Base-by-base conservation (phyloP, 2,329 filamentous ascomycete genomes). In the Calonectria pseudoturangicola region DNA sequence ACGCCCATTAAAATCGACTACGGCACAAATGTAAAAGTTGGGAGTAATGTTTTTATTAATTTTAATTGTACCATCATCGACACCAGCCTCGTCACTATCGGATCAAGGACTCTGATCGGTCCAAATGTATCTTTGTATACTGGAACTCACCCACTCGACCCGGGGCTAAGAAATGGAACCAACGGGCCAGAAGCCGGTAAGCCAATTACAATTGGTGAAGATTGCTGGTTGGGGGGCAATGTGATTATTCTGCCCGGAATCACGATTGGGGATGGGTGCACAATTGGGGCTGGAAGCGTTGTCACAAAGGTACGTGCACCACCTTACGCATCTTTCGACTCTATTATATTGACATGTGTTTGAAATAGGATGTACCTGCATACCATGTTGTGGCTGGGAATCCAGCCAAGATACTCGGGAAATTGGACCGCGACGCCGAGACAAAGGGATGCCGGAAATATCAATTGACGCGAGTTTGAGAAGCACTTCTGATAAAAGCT, bases 191-290 rank as follows among this genome's bases (percentile, higher is more conserved):
- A 98, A 82, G 79, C 86, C 10, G 95, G 95, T 0, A 91, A 90
- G 76, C 90, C 93, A 12, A 94, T 98, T 73, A 89, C 87, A 41
- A 91, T 98, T 66, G 94, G 93, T 0, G 92, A 95, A 75, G 95
- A 98, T 85, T 94, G 94, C 84, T 95, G 94, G 94, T 84, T 96
- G 36, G 94, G 92, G 1, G 93, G 93, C 0, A 93, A 92, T 79
- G 92, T 91, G 6, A 90, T 88, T 27, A 90, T 98, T 21, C 85
- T 96, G 51, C 92, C 94, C 0, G 95, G 95, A 0, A 92, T 98
- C 28, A 96, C 89, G 1, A 93, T 98, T 75, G 95, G 95, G 0
- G 88, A 89, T 68, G 95, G 95, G 0, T 88, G 87, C 5, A 94
- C 92, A 0, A 88, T 98, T 73, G 95, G 94, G 1, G 95, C 95